phyloP scores from a whole-genome alignment of 768 basidiomycete species.

The Piloderma croceum region DNA sequence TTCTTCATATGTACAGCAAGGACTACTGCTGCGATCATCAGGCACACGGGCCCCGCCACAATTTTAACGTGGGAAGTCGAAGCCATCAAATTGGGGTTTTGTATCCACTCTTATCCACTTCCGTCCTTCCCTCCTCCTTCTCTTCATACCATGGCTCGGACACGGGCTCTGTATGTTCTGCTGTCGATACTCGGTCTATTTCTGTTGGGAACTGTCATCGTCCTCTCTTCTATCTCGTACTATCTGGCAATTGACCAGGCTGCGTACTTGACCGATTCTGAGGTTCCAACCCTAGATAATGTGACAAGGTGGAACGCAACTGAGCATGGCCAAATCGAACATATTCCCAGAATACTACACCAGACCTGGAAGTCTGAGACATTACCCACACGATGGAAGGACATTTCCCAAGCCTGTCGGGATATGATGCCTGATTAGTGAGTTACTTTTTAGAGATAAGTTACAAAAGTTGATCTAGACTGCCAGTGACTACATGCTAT shows the following conservation, averaged over 20 bases:
- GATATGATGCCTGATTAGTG: constrained; percentile 96
- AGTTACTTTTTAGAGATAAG: constrained; percentile 28
- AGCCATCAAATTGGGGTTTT: too few species aligned
- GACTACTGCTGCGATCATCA: too few species aligned
- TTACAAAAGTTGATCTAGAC: constrained; percentile 1
- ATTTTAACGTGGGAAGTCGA: too few species aligned
- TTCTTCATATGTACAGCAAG: too few species aligned
- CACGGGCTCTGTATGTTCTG: constrained; percentile 38
- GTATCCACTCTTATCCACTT: constrained; percentile 6
- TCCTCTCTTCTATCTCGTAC: constrained; percentile 87
- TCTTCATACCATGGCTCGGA: constrained; percentile 36
- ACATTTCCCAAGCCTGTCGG: constrained; percentile 76
- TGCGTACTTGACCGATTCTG: constrained; percentile 76
- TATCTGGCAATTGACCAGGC: constrained; percentile 76
- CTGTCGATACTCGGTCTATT: constrained; percentile 52
- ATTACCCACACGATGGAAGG: constrained; percentile 76
- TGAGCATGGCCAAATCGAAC: constrained; percentile 58
- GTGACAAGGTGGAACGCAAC: constrained; percentile 60
- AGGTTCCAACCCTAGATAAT: constrained; percentile 57
- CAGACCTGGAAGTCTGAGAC: constrained; percentile 97
- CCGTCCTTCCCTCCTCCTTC: constrained; percentile 13
- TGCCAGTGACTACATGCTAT: constrained; percentile 87
- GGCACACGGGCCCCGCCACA: too few species aligned
- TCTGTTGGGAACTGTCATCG: constrained; percentile 83
- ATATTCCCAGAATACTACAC: constrained; percentile 88